Base-by-base conservation (phyloP, 257 asterid genomes). In the Euphrasia confusa region DNA sequence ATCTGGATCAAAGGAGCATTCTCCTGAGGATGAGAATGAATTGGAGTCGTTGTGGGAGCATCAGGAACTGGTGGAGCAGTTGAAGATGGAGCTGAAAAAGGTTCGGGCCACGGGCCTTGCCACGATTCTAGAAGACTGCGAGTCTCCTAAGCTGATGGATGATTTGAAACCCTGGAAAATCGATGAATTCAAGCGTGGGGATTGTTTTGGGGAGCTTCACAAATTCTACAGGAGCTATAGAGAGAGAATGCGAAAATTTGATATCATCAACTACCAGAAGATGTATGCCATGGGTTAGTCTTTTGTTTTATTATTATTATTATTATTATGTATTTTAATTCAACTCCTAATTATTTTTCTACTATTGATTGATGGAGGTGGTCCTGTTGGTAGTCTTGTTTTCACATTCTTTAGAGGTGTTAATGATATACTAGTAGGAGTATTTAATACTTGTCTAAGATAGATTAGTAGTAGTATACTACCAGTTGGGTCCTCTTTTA, bases 221-320 rank as follows among this genome's bases (percentile, higher is more conserved):
- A 85, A 82, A 58, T 81, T 87, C 75, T 85, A 87, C 83, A 87
- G 78, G 79, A 89, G 89, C 64, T 93, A 89, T 66, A 65, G 81
- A 12, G 97, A 90, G 65, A 78, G 82, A 66, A 89, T 89, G 97
- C 79, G 96, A 18, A 89, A 89, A 75, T 82, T 93, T 2, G 97
- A 93, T 47, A 85, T 93, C 80, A 79, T 93, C 71, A 93, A 82
- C 54, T 89, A 93, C 89, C 99, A 93, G 82, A 93, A 93, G 91
- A 90, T 93, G 94, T 90, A 89, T 67, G 94, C 99, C 58, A 87
- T 85, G 78, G 99, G 97, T 93, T 61, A 80, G 95, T 83, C 27
- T 10, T 13, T 15, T 48, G 45, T 27, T 4, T 57, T 12, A 28
- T 13, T 57, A 30, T 7, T 2, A 28, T 13, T 57, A 30, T 7